These are phyloP conservation scores for Rubroboletus satanas DNA, from an alignment of 768 basidiomycete species.

Conservation along the genomic window DNA sequence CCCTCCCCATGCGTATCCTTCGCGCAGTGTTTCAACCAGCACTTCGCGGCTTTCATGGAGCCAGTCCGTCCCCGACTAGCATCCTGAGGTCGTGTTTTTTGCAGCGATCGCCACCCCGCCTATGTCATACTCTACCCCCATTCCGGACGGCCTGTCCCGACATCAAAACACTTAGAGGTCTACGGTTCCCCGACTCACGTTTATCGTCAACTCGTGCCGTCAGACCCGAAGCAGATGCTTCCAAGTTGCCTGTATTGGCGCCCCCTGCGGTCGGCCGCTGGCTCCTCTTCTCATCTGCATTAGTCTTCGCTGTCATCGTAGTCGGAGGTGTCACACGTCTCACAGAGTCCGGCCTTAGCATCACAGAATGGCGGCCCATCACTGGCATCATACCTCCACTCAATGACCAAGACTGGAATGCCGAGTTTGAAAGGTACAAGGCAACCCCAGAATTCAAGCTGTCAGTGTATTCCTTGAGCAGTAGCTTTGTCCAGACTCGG, in stretches of 20 bases:
- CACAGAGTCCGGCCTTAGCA: conserved; percentile 95
- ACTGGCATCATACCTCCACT: conserved; percentile 86
- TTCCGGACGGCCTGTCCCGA: neutral
- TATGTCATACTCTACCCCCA: conserved; percentile 4
- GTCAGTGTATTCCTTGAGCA: conserved; percentile 45
- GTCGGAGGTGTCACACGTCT: conserved; percentile 95
- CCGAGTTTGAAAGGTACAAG: conserved; percentile 92
- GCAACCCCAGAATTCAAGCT: conserved; percentile 92
- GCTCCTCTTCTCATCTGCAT: conserved; percentile 78
- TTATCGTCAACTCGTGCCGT: conserved; percentile 38
- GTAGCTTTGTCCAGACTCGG: neutral
- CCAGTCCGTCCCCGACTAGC: neutral
- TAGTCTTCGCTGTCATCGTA: conserved; percentile 90
- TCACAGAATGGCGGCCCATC: conserved; percentile 96
- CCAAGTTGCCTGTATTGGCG: conserved; percentile 54
- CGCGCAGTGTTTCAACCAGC: conserved; percentile 18
- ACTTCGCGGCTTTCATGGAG: conserved; percentile 6
- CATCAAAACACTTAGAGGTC: neutral
- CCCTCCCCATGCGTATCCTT: conserved; percentile 19
- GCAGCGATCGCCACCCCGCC: neutral
- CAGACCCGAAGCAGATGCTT: conserved; percentile 11
- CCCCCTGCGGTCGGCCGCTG: conserved; percentile 73
- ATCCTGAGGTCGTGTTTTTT: conserved; percentile 10
- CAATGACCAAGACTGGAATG: conserved; percentile 69
- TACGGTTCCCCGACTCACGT: conserved; percentile 30